phyloP scores from a whole-genome alignment of 441 rosid species.

The Kokia cookei region DNA sequence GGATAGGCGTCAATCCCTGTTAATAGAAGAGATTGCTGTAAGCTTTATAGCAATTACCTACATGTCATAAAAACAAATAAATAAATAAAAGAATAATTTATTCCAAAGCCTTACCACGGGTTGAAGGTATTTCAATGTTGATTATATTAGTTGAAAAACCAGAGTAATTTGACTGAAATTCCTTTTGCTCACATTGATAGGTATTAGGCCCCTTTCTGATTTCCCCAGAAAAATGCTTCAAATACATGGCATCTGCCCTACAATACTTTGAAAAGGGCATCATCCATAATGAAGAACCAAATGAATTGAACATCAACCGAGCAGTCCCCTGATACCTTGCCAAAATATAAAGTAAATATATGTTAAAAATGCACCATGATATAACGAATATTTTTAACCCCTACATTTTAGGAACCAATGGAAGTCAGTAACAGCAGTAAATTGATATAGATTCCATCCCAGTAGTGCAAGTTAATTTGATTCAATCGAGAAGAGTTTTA shows the following conservation, averaged over 20 bases:
- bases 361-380: constrained; percentile 31
- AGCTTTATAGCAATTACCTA: constrained; percentile 14
- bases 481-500: neutral
- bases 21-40: constrained; percentile 15
- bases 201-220: constrained; percentile 45
- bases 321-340: constrained; percentile 97
- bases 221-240: constrained; percentile 67
- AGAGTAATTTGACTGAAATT: constrained; percentile 75
- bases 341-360: constrained; percentile 31
- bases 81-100: neutral
- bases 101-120: constrained; percentile 43
- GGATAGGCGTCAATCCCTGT: constrained; percentile 67
- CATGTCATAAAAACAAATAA: neutral
- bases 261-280: constrained; percentile 89
- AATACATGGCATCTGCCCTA: constrained; percentile 53
- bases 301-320: constrained; percentile 83
- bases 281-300: constrained; percentile 89
- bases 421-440: neutral
- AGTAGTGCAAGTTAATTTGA: neutral
- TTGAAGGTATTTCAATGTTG: constrained; percentile 89
- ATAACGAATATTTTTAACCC: constrained; percentile 5
- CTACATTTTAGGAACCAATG: neutral
- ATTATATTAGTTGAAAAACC: constrained; percentile 96
- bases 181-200: constrained; percentile 76
- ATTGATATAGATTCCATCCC: neutral